Conservation (phyloP, 129 eudicot species). For the Chrysanthemum seticuspe region DNA sequence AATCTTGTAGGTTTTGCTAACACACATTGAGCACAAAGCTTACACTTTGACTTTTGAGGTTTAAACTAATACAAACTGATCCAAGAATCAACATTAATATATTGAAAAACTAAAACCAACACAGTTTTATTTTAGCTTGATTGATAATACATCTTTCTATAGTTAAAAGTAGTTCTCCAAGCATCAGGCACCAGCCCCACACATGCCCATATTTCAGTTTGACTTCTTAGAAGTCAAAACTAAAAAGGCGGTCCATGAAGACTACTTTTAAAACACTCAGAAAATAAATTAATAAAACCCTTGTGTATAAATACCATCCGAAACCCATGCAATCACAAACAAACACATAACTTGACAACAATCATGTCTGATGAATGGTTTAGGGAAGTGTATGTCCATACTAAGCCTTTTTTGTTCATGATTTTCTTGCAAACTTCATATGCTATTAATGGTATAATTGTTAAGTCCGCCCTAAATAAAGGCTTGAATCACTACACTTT, state of each 20-base stretch:
- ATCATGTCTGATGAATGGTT: constrained; percentile 32
- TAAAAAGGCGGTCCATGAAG: constrained; percentile 7
- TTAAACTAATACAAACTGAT: too few relatives aligned
- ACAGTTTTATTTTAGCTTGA: too few relatives aligned
- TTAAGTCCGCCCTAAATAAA: constrained; percentile 34
- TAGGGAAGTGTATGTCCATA: constrained; percentile 13
- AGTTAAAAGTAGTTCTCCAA: background rate
- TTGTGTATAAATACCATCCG: constrained; percentile 20
- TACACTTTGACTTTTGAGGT: too few relatives aligned
- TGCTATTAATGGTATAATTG: constrained; percentile 27
- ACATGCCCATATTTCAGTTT: too few relatives aligned
- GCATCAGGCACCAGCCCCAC: background rate
- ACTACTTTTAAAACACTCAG: background rate
- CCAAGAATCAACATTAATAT: too few relatives aligned
- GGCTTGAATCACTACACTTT: constrained; percentile 39
- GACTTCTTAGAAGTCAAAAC: background rate
- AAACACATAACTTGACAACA: constrained; percentile 5
- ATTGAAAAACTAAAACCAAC: too few relatives aligned
- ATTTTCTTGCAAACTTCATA: constrained; percentile 32
- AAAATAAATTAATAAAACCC: background rate
- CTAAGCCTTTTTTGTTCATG: constrained; percentile 26
- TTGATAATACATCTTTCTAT: too few relatives aligned
- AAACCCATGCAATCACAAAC: constrained; percentile 3
- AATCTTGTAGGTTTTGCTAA: too few relatives aligned
- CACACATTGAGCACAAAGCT: too few relatives aligned